Evolutionary conservation across 2,329 filamentous ascomycete species (phyloP).

Genomic region (Tolypocladium ovalisporum): DNA sequence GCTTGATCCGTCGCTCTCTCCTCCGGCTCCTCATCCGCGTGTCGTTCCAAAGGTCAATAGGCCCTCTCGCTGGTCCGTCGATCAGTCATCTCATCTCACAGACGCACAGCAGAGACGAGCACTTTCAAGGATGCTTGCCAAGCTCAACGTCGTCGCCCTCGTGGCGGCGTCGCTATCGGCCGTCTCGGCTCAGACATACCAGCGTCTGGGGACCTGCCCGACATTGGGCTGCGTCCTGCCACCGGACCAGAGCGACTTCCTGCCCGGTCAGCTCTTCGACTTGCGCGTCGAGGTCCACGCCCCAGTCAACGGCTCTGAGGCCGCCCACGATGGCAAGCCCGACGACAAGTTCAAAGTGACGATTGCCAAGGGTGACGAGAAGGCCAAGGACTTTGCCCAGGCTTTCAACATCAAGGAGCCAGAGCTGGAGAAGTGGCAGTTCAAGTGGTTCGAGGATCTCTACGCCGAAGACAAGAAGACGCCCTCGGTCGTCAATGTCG

Average conservation of each 20-base stretch:
- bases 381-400: slow-evolving; percentile 43
- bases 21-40: neutral
- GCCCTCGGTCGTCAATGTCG: slow-evolving; percentile 67
- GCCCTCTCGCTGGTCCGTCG: neutral
- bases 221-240: slow-evolving; percentile 49
- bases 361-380: slow-evolving; percentile 52
- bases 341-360: slow-evolving; percentile 69
- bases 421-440: slow-evolving; percentile 68
- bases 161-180: slow-evolving; percentile 23
- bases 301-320: slow-evolving; percentile 70
- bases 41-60: neutral
- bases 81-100: neutral
- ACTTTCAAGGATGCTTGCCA: slow-evolving; percentile 21
- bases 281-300: slow-evolving; percentile 75
- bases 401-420: slow-evolving; percentile 65
- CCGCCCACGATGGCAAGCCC: slow-evolving; percentile 55
- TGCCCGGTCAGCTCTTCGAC: slow-evolving; percentile 76
- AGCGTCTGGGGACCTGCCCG: slow-evolving; percentile 48
- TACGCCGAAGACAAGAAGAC: slow-evolving; percentile 63
- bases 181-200: slow-evolving; percentile 46
- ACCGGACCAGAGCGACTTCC: slow-evolving; percentile 63
- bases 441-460: slow-evolving; percentile 76
- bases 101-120: neutral
- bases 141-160: slow-evolving; percentile 22
- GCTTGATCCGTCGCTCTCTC: neutral